phyloP scores from a whole-genome alignment of 75 land plant genomes.

The Ceratopteris richardii region DNA sequence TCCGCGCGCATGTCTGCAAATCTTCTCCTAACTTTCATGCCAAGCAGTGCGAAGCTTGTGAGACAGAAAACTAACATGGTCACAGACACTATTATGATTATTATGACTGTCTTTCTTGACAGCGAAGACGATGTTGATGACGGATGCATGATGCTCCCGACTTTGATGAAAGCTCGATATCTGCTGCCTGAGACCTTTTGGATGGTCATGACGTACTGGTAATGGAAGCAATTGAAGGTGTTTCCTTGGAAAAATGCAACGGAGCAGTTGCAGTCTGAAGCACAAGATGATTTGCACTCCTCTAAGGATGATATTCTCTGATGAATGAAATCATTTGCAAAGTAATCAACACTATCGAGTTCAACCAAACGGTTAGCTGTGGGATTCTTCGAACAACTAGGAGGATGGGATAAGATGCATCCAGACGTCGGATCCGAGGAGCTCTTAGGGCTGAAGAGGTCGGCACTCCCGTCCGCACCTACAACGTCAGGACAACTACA shows the following conservation, averaged over 20 bases:
- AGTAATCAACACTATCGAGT: slow-evolving; percentile 9
- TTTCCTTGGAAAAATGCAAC: slow-evolving; percentile 9
- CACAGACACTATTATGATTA: not conserved
- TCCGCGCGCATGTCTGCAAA: slow-evolving; percentile 1
- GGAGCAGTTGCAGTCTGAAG: slow-evolving; percentile 9
- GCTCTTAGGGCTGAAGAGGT: not conserved
- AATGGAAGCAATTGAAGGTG: slow-evolving; percentile 9
- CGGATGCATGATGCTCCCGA: not conserved
- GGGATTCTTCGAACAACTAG: not conserved
- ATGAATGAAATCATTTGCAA: slow-evolving; percentile 13
- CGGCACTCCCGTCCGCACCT: not conserved
- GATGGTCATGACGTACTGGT: slow-evolving; percentile 6
- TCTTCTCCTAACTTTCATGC: not conserved
- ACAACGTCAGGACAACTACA: slow-evolving; percentile 10
- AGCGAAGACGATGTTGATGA: not conserved
- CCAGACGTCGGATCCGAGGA: slow-evolving; percentile 1
- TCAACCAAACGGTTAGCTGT: slow-evolving; percentile 2
- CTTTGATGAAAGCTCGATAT: slow-evolving; percentile 14
- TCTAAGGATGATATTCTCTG: slow-evolving; percentile 1
- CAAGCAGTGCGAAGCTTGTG: not conserved
- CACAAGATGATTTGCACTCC: slow-evolving; percentile 8
- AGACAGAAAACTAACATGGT: not conserved
- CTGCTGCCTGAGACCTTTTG: slow-evolving; percentile 6
- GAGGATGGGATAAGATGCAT: not conserved
- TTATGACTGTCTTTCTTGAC: not conserved